phyloP scores from a whole-genome alignment of 257 asterid genomes.

The Jacaranda mimosifolia region DNA sequence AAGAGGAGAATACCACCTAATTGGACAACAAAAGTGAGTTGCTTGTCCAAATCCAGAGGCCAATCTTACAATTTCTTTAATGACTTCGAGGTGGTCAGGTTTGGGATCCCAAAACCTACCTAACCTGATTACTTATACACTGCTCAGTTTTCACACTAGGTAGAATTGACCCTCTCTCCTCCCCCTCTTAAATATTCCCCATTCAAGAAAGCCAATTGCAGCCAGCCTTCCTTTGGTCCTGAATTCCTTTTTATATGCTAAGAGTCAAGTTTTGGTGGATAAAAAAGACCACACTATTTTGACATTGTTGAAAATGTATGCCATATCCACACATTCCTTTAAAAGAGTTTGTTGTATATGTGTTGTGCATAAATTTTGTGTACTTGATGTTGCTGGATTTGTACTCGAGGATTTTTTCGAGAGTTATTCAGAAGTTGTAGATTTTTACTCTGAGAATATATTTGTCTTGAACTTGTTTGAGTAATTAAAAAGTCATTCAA shows the following conservation, averaged over 20 bases:
- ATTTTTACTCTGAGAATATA: too few species aligned
- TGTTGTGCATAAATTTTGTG: too few species aligned
- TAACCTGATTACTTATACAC: not conserved
- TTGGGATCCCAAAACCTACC: constrained; percentile 48
- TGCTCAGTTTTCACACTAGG: constrained; percentile 28
- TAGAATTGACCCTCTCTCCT: constrained; percentile 25
- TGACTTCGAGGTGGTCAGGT: constrained; percentile 49
- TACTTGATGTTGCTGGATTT: too few species aligned
- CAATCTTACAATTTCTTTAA: constrained; percentile 36
- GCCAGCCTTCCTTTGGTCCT: constrained; percentile 22
- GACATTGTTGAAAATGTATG: too few species aligned
- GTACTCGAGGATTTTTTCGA: too few species aligned
- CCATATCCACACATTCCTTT: too few species aligned
- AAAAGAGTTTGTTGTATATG: too few species aligned
- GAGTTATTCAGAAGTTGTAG: too few species aligned
- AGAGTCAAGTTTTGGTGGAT: constrained; percentile 8
- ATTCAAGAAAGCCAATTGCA: constrained; percentile 42
- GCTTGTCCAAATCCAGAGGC: constrained; percentile 47
- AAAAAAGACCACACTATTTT: not conserved
- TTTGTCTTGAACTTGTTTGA: too few species aligned
- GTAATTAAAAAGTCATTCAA: too few species aligned
- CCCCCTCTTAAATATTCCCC: constrained; percentile 19
- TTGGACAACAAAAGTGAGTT: constrained; percentile 50
- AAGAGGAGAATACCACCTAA: constrained; percentile 50
- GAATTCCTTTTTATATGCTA: not conserved